A percentile compares a stretch with the other conserved stretches of the same genome.
Evolutionary conservation across 2,329 filamentous ascomycete species (phyloP).

Genomic region (Stemphylium beticola): DNA sequence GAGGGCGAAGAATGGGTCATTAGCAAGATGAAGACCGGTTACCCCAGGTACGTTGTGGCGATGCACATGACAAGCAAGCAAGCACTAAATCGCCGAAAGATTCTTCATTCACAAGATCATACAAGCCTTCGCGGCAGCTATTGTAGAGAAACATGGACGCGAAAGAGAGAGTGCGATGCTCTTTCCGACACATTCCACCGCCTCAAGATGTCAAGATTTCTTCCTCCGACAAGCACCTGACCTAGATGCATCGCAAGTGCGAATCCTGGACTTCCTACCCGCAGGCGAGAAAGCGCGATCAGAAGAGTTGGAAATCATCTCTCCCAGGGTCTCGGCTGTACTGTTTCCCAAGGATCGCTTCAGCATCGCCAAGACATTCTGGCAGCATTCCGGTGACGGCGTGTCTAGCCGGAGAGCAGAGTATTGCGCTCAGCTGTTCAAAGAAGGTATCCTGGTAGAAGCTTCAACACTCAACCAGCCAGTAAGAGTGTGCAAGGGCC

Average conservation of each 20-base stretch:
- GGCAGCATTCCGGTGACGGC: constrained; percentile 95
- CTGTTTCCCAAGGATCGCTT: constrained; percentile 73
- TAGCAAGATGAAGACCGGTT: constrained; percentile 83
- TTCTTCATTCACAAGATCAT: constrained; percentile 94
- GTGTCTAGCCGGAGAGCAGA: constrained; percentile 90
- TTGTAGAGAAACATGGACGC: constrained; percentile 69
- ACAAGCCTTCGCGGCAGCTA: constrained; percentile 70
- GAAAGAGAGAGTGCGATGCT: constrained; percentile 75
- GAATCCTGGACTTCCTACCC: constrained; percentile 68
- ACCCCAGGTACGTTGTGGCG: constrained; percentile 69
- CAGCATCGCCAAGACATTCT: constrained; percentile 85
- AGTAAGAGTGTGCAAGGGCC: constrained; percentile 67
- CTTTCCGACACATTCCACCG: constrained; percentile 75
- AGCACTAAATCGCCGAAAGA: constrained; percentile 52
- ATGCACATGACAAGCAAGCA: background rate
- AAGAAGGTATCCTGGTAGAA: constrained; percentile 69
- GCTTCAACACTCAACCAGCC: constrained; percentile 46
- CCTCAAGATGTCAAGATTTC: constrained; percentile 77
- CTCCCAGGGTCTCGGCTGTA: constrained; percentile 60
- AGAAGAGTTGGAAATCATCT: constrained; percentile 52
- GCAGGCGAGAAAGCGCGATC: constrained; percentile 61
- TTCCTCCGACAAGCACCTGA: constrained; percentile 66
- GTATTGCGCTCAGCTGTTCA: constrained; percentile 79
- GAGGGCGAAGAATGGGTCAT: constrained; percentile 90
- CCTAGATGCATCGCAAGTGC: constrained; percentile 57